Conservation (phyloP, 129 eudicot genomes). For the Arctium lappa region DNA sequence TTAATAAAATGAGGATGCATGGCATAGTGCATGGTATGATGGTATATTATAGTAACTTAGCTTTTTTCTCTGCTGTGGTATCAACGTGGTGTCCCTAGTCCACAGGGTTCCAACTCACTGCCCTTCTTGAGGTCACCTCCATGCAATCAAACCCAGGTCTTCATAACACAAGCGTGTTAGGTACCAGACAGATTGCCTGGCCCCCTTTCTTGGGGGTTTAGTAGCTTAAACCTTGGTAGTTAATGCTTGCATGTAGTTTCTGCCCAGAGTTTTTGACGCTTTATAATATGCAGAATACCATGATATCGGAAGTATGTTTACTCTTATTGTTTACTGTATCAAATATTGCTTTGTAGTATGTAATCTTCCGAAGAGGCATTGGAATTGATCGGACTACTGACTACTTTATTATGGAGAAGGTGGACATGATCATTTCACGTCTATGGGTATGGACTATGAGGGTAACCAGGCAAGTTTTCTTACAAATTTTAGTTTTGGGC, state of each 20-base stretch:
- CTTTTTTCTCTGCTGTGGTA: no score
- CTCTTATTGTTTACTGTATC: slow-evolving; percentile 3
- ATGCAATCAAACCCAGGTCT: no score
- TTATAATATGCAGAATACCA: not conserved
- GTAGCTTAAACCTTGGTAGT: not conserved
- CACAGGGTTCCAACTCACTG: no score
- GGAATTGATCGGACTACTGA: slow-evolving; percentile 83
- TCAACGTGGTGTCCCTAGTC: not conserved
- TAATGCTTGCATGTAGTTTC: not conserved
- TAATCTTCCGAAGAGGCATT: slow-evolving; percentile 89
- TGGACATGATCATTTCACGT: slow-evolving; percentile 81
- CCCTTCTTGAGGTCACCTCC: no score
- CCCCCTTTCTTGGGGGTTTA: not conserved
- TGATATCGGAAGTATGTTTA: not conserved
- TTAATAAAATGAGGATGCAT: no score
- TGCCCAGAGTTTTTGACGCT: slow-evolving; percentile 1
- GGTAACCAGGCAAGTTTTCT: slow-evolving; percentile 51
- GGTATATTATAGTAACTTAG: not conserved
- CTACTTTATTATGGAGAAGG: slow-evolving; percentile 74
- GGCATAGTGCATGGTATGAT: no score
- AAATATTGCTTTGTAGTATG: slow-evolving; percentile 45
- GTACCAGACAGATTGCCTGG: no score
- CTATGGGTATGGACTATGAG: slow-evolving; percentile 74
- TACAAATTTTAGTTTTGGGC: not conserved
- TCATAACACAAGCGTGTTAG: no score